Percentiles rank a stretch among this genome's conserved stretches.
phyloP scores from a whole-genome alignment of 2,329 filamentous ascomycete genomes.

The Pyricularia pennisetigena region DNA sequence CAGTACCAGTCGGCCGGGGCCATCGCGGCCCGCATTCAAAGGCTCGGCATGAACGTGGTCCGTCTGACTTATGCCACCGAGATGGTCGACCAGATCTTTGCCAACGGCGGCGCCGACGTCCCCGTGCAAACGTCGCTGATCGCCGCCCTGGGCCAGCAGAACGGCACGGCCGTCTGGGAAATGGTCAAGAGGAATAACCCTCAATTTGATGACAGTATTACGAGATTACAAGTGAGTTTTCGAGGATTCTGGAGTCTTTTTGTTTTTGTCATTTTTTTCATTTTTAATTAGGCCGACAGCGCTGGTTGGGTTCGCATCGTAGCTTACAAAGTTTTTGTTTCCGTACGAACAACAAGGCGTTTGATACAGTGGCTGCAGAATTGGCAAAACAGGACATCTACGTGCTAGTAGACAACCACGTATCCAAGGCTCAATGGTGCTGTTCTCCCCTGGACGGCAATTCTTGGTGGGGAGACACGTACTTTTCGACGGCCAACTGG shows the following conservation, averaged over 20 bases:
- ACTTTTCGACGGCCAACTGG: constrained; percentile 45
- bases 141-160: constrained; percentile 30
- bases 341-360: constrained; percentile 25
- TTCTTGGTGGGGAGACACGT: constrained; percentile 40
- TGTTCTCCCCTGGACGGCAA: constrained; percentile 36
- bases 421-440: constrained; percentile 39
- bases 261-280: too few species aligned
- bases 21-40: constrained; percentile 39
- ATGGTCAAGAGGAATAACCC: constrained; percentile 41
- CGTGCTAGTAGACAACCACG: constrained; percentile 40
- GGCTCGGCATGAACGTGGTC: constrained; percentile 42
- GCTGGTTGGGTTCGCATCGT: not conserved
- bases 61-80: constrained; percentile 46
- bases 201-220: constrained; percentile 33
- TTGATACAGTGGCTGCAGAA: constrained; percentile 43
- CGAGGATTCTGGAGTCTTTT: constrained; percentile 4
- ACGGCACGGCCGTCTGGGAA: constrained; percentile 33
- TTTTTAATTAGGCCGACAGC: not conserved
- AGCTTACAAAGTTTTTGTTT: not conserved
- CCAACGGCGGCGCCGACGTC: constrained; percentile 25
- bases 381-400: constrained; percentile 35
- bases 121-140: constrained; percentile 25
- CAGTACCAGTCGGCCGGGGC: constrained; percentile 39
- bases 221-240: constrained; percentile 29
- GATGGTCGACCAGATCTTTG: constrained; percentile 40